Evolutionary conservation across 352 stramenopile genomes (phyloP).

Genomic region (Phytophthora sp.): DNA sequence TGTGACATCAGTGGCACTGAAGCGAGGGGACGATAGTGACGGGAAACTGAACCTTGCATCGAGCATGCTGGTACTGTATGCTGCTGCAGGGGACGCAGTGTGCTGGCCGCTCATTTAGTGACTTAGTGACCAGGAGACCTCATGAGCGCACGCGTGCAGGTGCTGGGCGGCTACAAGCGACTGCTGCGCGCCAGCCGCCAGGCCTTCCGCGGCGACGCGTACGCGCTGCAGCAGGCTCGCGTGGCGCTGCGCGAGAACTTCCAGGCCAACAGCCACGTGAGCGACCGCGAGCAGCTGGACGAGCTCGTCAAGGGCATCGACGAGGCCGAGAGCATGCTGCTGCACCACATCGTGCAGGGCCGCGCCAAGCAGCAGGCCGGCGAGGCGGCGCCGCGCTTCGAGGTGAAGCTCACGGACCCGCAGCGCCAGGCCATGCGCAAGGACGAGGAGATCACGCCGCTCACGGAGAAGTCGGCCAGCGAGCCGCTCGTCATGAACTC

Average conservation of each 20-base stretch:
- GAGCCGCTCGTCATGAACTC: slow-evolving; percentile 83
- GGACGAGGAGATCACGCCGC: slow-evolving; percentile 81
- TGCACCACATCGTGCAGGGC: slow-evolving; percentile 88
- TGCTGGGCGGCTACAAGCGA: slow-evolving; percentile 79
- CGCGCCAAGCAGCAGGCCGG: slow-evolving; percentile 52
- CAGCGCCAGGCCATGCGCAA: slow-evolving; percentile 80
- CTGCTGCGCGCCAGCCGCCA: slow-evolving; percentile 74
- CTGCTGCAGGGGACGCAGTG: not conserved
- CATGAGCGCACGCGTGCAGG: slow-evolving; percentile 65
- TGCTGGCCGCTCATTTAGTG: not conserved
- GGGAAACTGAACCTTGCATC: no score
- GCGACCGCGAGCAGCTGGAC: slow-evolving; percentile 51
- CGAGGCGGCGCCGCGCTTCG: slow-evolving; percentile 47
- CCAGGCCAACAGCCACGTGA: slow-evolving; percentile 59
- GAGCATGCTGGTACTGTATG: slow-evolving; percentile 7
- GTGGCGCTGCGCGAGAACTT: slow-evolving; percentile 77
- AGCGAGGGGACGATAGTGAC: no score
- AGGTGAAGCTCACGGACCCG: slow-evolving; percentile 83
- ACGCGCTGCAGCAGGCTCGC: slow-evolving; percentile 65
- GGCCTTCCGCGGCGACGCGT: slow-evolving; percentile 76
- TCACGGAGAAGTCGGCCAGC: slow-evolving; percentile 77
- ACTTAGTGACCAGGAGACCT: not conserved
- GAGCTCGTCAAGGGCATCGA: slow-evolving; percentile 79
- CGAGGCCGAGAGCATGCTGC: slow-evolving; percentile 83
- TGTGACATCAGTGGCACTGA: slow-evolving; percentile 9